A percentile compares a stretch with the other conserved stretches of the same genome.
phyloP scores from a whole-genome alignment of 306 rosid genomes.

The Phaseolus lunatus region DNA sequence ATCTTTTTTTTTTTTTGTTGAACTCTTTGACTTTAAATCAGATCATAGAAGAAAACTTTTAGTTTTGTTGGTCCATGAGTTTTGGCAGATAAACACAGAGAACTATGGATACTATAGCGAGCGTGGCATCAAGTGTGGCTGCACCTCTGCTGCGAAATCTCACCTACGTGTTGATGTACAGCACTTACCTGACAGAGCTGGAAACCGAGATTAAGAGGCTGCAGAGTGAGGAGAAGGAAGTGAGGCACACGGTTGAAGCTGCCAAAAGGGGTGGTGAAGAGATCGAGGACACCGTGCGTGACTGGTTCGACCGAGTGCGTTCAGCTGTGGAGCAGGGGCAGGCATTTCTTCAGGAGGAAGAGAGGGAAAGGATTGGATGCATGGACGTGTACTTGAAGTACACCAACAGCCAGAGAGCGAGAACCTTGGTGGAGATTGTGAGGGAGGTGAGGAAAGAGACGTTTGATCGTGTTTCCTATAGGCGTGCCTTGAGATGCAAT shows the following conservation, averaged over 20 bases:
- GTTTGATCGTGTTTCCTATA: conserved; percentile 40
- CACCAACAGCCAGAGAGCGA: conserved; percentile 39
- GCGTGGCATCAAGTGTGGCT: conserved; percentile 38
- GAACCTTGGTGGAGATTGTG: neutral
- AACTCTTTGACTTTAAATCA: neutral
- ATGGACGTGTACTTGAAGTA: conserved; percentile 37
- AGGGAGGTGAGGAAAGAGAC: neutral
- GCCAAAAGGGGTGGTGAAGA: conserved; percentile 48
- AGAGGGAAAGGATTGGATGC: conserved; percentile 37
- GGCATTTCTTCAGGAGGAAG: neutral
- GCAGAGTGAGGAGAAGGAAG: conserved; percentile 33
- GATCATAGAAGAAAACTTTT: neutral
- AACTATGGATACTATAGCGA: conserved; percentile 40
- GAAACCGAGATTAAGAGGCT: conserved; percentile 43
- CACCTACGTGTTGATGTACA: conserved; percentile 45
- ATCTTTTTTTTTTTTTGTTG: neutral
- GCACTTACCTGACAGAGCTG: conserved; percentile 23
- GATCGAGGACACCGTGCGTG: conserved; percentile 44
- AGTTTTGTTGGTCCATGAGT: neutral
- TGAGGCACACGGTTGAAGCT: conserved; percentile 47
- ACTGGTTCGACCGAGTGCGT: conserved; percentile 45
- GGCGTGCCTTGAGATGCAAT: conserved; percentile 38
- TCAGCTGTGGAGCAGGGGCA: conserved; percentile 24
- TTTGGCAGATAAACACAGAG: neutral
- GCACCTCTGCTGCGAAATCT: conserved; percentile 24